Conservation (phyloP, 305 asterid species). For the Solanum aculeatissimum region DNA sequence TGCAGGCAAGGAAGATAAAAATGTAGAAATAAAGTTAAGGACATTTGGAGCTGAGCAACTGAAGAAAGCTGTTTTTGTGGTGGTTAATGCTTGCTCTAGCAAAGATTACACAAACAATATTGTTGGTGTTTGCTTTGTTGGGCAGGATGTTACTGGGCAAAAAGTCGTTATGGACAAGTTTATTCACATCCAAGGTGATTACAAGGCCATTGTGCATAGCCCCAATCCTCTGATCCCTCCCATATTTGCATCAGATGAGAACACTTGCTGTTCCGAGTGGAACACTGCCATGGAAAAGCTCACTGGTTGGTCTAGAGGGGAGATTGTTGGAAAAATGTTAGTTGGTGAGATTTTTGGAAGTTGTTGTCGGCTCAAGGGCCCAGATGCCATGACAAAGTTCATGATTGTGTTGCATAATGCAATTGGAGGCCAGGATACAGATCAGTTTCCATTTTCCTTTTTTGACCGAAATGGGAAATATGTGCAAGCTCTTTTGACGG, state of each 20-base stretch:
- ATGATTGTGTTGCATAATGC: slow-evolving; percentile 80
- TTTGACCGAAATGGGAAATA: slow-evolving; percentile 49
- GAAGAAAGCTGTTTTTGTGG: slow-evolving; percentile 46
- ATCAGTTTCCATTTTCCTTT: slow-evolving; percentile 56
- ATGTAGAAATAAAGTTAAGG: slow-evolving; percentile 57
- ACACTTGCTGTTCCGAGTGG: slow-evolving; percentile 89
- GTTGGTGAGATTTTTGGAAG: slow-evolving; percentile 83
- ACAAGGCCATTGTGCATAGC: slow-evolving; percentile 80
- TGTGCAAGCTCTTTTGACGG: slow-evolving; percentile 67
- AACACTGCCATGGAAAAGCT: slow-evolving; percentile 83
- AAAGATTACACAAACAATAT: slow-evolving; percentile 60
- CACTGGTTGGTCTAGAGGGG: slow-evolving; percentile 69
- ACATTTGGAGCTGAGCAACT: slow-evolving; percentile 45
- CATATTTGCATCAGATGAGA: slow-evolving; percentile 82
- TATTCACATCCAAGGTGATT: slow-evolving; percentile 75
- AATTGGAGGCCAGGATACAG: slow-evolving; percentile 62
- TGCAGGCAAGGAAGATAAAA: slow-evolving; percentile 81
- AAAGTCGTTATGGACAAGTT: slow-evolving; percentile 84
- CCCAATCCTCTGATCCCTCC: slow-evolving; percentile 89
- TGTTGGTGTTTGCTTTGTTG: slow-evolving; percentile 88
- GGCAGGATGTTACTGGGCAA: slow-evolving; percentile 81
- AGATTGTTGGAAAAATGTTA: slow-evolving; percentile 59
- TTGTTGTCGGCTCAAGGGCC: slow-evolving; percentile 58
- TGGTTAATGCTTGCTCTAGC: slow-evolving; percentile 89
- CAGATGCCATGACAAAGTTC: slow-evolving; percentile 65